A percentile compares a stretch with the other conserved stretches of the same genome.
phyloP scores from a whole-genome alignment of 148 eudicot species.

The Simmondsia chinensis region DNA sequence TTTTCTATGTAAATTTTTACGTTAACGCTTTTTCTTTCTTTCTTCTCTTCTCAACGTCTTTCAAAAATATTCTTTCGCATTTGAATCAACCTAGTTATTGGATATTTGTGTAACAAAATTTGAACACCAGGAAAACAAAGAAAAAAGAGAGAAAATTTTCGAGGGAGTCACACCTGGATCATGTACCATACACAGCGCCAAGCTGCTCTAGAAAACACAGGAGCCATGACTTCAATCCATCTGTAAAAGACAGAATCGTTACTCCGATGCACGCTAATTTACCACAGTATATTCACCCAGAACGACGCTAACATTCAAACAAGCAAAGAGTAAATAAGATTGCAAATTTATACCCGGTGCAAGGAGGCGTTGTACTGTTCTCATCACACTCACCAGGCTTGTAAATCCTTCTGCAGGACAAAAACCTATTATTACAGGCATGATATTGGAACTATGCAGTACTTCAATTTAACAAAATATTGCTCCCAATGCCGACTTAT shows the following conservation, averaged over 20 bases:
- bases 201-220: constrained; percentile 79
- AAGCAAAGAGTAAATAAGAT: neutral
- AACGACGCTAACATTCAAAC: no score
- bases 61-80: no score
- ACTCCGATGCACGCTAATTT: no score
- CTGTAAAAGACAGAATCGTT: constrained; percentile 25
- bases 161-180: constrained; percentile 56
- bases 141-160: neutral
- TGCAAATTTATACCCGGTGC: constrained; percentile 59
- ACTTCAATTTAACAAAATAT: neutral
- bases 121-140: no score
- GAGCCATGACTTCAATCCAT: constrained; percentile 99
- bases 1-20: no score
- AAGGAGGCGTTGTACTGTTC: constrained; percentile 73
- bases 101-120: neutral
- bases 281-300: no score
- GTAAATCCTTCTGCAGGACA: constrained; percentile 56
- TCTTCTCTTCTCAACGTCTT: no score
- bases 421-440: constrained; percentile 1
- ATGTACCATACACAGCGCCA: constrained; percentile 96
- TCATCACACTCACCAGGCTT: constrained; percentile 57
- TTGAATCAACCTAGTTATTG: no score
- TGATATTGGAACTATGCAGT: no score
- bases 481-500: no score
- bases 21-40: no score